A percentile compares a stretch with the other conserved stretches of the same genome.
These are phyloP conservation scores for Trichosporon inkin DNA, from an alignment of 1,284 basidiomycete genomes.

Conservation along the genomic window DNA sequence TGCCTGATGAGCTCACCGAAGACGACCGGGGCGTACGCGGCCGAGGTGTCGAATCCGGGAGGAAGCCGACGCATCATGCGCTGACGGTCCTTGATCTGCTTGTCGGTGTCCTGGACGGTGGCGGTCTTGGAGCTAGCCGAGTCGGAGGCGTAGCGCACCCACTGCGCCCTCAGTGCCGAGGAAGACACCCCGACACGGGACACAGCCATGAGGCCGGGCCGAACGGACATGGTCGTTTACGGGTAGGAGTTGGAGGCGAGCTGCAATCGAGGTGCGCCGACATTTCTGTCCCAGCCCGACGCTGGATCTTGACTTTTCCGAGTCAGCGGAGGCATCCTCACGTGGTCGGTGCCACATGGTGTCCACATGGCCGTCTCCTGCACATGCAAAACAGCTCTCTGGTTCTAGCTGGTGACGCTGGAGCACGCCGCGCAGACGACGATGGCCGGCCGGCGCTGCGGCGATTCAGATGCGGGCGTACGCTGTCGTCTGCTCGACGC, in stretches of 20 bases:
- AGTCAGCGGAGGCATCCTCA: background rate
- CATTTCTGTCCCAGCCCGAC: background rate
- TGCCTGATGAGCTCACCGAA: constrained; percentile 8
- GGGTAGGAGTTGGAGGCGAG: background rate
- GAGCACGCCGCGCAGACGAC: no score
- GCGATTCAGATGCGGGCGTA: no score
- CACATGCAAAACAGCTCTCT: no score
- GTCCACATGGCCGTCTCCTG: no score
- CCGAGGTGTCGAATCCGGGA: constrained; percentile 8
- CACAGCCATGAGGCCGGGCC: constrained; percentile 19
- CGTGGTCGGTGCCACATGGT: background rate
- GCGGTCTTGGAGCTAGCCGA: background rate
- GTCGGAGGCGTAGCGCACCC: background rate
- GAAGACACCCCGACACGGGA: constrained; percentile 9
- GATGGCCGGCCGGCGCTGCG: no score
- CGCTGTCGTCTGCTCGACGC: no score
- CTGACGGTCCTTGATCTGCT: constrained; percentile 15
- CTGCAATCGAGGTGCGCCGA: background rate
- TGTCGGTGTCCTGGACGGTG: constrained; percentile 16
- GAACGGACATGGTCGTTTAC: constrained; percentile 15
- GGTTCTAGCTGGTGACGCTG: no score
- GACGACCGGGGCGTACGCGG: background rate
- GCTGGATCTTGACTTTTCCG: constrained; percentile 1
- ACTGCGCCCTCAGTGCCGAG: background rate
- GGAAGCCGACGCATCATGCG: constrained; percentile 13